Evolutionary conservation across 768 basidiomycete species (phyloP).

Genomic region (Boletus vinaceobasis): DNA sequence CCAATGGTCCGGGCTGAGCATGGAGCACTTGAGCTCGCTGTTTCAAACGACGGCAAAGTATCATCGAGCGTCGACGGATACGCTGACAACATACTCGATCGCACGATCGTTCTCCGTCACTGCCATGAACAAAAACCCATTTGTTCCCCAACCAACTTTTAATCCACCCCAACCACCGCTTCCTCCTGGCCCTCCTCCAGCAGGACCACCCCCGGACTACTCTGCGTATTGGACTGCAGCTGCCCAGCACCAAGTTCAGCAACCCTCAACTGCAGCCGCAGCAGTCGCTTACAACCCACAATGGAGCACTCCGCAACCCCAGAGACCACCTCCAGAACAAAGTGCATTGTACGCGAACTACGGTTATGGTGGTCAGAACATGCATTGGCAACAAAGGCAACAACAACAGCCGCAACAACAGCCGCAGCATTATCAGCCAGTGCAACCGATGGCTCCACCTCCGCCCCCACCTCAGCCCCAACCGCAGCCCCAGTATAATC

Average conservation of each 20-base stretch:
- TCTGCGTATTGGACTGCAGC: constrained; percentile 73
- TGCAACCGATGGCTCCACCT: constrained; percentile 49
- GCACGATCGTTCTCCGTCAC: constrained; percentile 3
- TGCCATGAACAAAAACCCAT: constrained; percentile 82
- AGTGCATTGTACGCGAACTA: constrained; percentile 88
- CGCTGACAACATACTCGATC: constrained; percentile 9
- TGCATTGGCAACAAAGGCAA: constrained; percentile 64
- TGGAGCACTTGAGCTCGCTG: constrained; percentile 16
- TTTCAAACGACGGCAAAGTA: constrained; percentile 22
- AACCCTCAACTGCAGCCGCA: constrained; percentile 34
- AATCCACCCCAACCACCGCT: constrained; percentile 72
- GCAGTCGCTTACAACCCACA: constrained; percentile 58
- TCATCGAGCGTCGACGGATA: constrained; percentile 6
- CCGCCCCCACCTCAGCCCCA: constrained; percentile 54
- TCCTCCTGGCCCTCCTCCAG: constrained; percentile 76
- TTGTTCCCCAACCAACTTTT: constrained; percentile 65
- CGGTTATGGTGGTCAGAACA: constrained; percentile 73
- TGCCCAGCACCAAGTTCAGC: constrained; percentile 41
- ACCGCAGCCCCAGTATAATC: constrained; percentile 65
- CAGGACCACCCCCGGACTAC: constrained; percentile 72
- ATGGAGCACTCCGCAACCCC: constrained; percentile 62
- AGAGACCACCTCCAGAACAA: constrained; percentile 72
- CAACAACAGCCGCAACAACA: constrained; percentile 52
- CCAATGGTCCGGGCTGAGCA: background rate
- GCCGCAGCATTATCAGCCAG: constrained; percentile 46